Evolutionary conservation across 169 alveolate genomes (phyloP), one percentile per base, ranked within the genome.

Genomic region (Ichthyophthirius multifiliis): DNA sequence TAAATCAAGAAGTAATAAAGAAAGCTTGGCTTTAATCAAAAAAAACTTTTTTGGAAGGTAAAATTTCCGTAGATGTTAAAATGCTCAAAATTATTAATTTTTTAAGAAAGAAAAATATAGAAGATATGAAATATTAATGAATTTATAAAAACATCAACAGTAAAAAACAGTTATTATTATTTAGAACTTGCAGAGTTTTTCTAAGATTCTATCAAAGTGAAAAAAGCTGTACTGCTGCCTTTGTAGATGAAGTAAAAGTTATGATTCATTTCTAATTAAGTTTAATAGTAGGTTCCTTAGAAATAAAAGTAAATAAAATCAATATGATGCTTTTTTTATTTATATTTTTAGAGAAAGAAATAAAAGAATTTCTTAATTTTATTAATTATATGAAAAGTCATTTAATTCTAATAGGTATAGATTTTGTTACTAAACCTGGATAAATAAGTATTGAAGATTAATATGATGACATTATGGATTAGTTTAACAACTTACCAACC

Each of bases 21-120:
- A 83, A 78, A 43, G 88, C 92, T 5, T 85, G 90, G 90, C 81
- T 83, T 13, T 89, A 82, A 39, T 75, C 89, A 20, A 85, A 86
- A 80, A 31, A 34, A 12, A 81, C 74, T n/a, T 86, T 80, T 46
- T 32, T 89, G 0, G 65, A 39, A 5, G 48, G 76, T 18, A 83
- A 82, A 76, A 64, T 77, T 7, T 87, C 83, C 1, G 1, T 35
- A 4, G 73, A 45, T 32, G 27, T 64, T 35, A 71, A 30, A 67
- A 74, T 20, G 39, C 83, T 35, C 27, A 84, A 12, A 74, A 87
- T 27, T 89, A 65, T 45, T 79, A 48, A 27, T 83, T 76, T 37
- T 43, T 74, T 41, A 47, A 18, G 39, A 16, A 31, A 4, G 86
- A 82, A 16, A 76, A 82, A 74, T 78, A 23, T 12, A 15, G 4